These are phyloP conservation scores for Aspergillus caelatus DNA, from an alignment of 2,329 filamentous ascomycete species.

Conservation along the genomic window DNA sequence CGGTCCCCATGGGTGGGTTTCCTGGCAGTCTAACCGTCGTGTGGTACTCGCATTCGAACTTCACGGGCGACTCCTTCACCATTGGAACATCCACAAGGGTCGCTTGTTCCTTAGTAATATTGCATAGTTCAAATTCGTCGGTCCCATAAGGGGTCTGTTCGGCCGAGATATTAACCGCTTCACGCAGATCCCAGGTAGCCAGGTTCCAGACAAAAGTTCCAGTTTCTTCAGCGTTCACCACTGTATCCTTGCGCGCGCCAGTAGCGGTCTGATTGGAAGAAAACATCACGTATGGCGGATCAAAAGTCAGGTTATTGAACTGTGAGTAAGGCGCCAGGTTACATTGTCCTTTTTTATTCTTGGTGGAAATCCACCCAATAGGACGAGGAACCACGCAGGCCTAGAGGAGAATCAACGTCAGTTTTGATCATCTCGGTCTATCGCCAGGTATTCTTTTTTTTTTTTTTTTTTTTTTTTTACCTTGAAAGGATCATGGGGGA, in stretches of 20 bases:
- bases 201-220: conserved; percentile 64
- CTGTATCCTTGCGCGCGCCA: conserved; percentile 57
- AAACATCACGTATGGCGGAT: conserved; percentile 67
- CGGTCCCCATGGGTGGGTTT: conserved; percentile 60
- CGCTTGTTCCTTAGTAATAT: conserved; percentile 53
- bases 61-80: conserved; percentile 57
- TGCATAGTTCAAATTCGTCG: conserved; percentile 58
- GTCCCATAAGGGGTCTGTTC: conserved; percentile 53
- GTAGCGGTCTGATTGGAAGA: conserved; percentile 57
- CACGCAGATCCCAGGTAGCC: conserved; percentile 58
- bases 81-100: conserved; percentile 50
- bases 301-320: conserved; percentile 66
- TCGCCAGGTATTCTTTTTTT: background rate
- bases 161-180: conserved; percentile 59
- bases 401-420: conserved; percentile 12
- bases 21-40: conserved; percentile 58
- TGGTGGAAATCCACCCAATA: conserved; percentile 66
- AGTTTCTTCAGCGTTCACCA: conserved; percentile 58
- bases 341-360: conserved; percentile 49
- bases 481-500: conserved; percentile 61
- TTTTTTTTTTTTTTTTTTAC: conserved; percentile 25
- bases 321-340: conserved; percentile 65
- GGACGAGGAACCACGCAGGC: conserved; percentile 62
- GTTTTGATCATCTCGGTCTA: background rate
- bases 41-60: conserved; percentile 63